Conservation (phyloP, 2,329 filamentous ascomycete species). For the Clathrospora elynae region DNA sequence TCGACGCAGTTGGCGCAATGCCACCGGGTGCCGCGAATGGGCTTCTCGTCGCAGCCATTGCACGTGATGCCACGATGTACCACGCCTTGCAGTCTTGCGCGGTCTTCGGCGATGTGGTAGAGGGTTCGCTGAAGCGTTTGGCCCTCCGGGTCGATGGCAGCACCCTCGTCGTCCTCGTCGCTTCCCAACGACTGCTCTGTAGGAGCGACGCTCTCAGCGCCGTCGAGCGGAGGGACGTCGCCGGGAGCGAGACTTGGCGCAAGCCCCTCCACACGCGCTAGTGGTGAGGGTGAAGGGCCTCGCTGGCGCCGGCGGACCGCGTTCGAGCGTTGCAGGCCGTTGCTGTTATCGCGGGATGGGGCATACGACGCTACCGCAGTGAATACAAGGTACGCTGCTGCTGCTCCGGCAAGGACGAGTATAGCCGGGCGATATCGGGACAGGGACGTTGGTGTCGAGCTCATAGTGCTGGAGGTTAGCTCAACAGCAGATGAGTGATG, state of each 20-base stretch:
- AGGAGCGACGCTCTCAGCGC: conserved; percentile 39
- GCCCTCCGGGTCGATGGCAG: conserved; percentile 56
- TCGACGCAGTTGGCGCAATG: conserved; percentile 95
- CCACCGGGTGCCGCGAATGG: conserved; percentile 90
- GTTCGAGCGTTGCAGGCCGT: conserved; percentile 66
- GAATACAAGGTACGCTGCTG: conserved; percentile 62
- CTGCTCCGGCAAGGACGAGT: conserved; percentile 62
- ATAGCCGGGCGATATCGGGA: conserved; percentile 54
- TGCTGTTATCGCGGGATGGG: conserved; percentile 26
- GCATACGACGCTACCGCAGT: no score
- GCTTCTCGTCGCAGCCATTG: conserved; percentile 83
- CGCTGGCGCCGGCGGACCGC: conserved; percentile 59
- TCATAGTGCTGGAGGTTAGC: conserved; percentile 33
- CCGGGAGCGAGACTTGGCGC: conserved; percentile 17
- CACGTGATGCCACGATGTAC: conserved; percentile 92
- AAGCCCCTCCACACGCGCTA: conserved; percentile 33
- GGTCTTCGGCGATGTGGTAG: conserved; percentile 92
- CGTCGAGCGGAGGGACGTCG: conserved; percentile 17
- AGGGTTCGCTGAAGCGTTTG: conserved; percentile 84
- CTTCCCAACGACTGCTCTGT: conserved; percentile 40
- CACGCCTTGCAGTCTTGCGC: conserved; percentile 75
- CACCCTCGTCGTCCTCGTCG: conserved; percentile 50
- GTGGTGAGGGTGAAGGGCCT: conserved; percentile 20
- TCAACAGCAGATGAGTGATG: conserved; percentile 1
- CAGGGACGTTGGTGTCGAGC: conserved; percentile 39